A percentile compares a stretch with the other conserved stretches of the same genome.
Evolutionary conservation across 257 asterid species (phyloP).

Genomic region (Verbena officinalis): DNA sequence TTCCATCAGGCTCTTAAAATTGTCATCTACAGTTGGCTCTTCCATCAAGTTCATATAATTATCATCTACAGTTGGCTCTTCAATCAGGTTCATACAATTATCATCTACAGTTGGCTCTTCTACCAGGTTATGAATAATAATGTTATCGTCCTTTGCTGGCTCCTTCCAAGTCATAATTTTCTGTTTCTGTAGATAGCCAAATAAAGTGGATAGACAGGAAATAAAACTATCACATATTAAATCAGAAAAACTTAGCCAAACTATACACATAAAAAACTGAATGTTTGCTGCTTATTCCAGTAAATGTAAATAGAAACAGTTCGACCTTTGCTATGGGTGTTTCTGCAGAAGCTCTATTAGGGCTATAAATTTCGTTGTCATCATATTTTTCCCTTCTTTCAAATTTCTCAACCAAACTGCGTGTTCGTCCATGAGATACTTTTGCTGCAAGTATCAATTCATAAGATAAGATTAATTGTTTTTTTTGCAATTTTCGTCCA

Average conservation of each 20-base stretch:
- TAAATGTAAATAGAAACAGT: not conserved
- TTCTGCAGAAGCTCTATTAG: constrained; percentile 27
- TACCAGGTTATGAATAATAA: too few relatives aligned
- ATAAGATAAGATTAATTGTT: constrained; percentile 21
- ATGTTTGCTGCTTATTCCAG: not conserved
- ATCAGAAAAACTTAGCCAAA: too few relatives aligned
- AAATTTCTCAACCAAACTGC: constrained; percentile 91
- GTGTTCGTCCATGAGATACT: constrained; percentile 86
- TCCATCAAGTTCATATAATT: constrained; percentile 24
- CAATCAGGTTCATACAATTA: constrained; percentile 34
- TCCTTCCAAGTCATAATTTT: too few relatives aligned
- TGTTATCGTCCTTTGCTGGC: too few relatives aligned
- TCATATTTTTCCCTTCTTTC: constrained; percentile 61
- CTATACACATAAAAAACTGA: not conserved
- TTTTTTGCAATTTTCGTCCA: constrained; percentile 15
- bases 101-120: constrained; percentile 52
- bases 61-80: constrained; percentile 53
- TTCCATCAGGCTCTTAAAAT: constrained; percentile 32
- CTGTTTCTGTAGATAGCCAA: too few relatives aligned
- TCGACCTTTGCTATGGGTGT: constrained; percentile 43
- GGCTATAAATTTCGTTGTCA: constrained; percentile 44
- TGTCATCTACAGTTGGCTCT: constrained; percentile 44
- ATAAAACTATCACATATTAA: too few relatives aligned
- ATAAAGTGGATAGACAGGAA: too few relatives aligned
- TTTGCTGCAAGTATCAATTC: constrained; percentile 58